Conservation (phyloP, 768 basidiomycete species). For the Russula abietina region DNA sequence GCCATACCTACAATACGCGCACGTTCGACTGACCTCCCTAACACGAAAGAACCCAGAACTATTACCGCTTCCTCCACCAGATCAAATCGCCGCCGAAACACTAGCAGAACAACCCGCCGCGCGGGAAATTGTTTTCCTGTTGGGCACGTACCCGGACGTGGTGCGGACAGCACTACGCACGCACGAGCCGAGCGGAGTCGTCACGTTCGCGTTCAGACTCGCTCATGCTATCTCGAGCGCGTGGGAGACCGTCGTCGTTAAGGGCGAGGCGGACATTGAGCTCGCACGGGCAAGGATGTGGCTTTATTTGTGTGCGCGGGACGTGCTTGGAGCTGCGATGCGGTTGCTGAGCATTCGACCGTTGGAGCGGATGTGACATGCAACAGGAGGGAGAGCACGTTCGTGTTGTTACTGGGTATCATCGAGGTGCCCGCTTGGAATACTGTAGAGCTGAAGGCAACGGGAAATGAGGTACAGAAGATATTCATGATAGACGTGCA, state of each 20-base stretch:
- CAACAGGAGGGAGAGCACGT: too few species aligned
- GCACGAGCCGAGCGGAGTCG: conserved; percentile 85
- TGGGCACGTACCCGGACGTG: conserved; percentile 87
- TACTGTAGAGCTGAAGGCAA: too few species aligned
- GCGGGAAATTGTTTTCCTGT: conserved; percentile 78
- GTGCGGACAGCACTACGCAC: conserved; percentile 79
- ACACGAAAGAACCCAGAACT: conserved; percentile 88
- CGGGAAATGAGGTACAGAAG: neutral
- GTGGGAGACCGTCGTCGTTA: conserved; percentile 87
- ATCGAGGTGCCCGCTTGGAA: neutral
- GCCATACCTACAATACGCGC: conserved; percentile 94
- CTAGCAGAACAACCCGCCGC: conserved; percentile 67
- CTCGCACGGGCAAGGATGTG: conserved; percentile 82
- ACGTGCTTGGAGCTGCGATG: conserved; percentile 87
- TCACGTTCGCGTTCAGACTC: conserved; percentile 83
- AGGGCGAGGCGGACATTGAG: conserved; percentile 68
- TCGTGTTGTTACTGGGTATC: neutral
- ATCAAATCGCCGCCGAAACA: conserved; percentile 61
- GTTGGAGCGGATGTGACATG: conserved; percentile 79
- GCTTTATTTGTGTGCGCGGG: conserved; percentile 82
- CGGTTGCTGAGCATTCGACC: conserved; percentile 82
- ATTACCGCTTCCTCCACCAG: conserved; percentile 62
- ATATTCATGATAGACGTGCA: neutral
- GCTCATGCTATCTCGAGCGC: conserved; percentile 86
- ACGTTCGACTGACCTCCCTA: conserved; percentile 87